Evolutionary conservation across 495 filamentous ascomycete species (phyloP), one percentile per base, ranked within the genome.

Genomic region (Penicillium macrosclerotiorum): DNA sequence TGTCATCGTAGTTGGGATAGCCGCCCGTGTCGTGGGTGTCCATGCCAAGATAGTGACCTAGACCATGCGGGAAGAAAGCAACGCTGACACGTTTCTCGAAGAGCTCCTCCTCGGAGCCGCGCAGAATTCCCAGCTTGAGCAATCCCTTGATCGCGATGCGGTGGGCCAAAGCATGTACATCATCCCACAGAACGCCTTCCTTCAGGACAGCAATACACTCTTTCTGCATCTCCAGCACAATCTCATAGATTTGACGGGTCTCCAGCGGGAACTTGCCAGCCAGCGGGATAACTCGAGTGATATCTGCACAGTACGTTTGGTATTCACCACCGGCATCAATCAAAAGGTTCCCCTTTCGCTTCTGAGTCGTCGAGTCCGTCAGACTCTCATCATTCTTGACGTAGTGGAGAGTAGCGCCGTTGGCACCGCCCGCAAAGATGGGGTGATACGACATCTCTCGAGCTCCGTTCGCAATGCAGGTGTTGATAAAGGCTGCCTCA

Each of bases 11-110:
- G 62, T 96, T 87, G 2, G 90, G 77, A 61, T 93, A 81, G 14
- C 90, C 91, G 45, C 90, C 91, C 1, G 84, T 87, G 59, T 96
- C 91, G 68, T 96, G 91, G 5, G 89, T 95, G 65, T 96, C 91
- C 86, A 96, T 88, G 37, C 91, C 91, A 7, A 96, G 73, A 55
- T 94, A 92, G 62, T 96, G 90, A 0, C 91, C 91, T 4, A 96
- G 73, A 5, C 91, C 91, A 60, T 96, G 91, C 4, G 91, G 91
- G 61, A 95, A 86, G 72, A 96, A 96, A 5, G 90, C 89, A 2
- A 85, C 83, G 51, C 85, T 91, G 29, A 88, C 84, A 32, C 89
- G 72, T 37, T 75, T 76, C 25, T 80, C 77, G 52, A 95, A 74
- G 38, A 96, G 80, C 50, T 90, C 88, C 8, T 88, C 79, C 39